Conservation (phyloP, 2,329 filamentous ascomycete species). For the Orbilia oligospora region DNA sequence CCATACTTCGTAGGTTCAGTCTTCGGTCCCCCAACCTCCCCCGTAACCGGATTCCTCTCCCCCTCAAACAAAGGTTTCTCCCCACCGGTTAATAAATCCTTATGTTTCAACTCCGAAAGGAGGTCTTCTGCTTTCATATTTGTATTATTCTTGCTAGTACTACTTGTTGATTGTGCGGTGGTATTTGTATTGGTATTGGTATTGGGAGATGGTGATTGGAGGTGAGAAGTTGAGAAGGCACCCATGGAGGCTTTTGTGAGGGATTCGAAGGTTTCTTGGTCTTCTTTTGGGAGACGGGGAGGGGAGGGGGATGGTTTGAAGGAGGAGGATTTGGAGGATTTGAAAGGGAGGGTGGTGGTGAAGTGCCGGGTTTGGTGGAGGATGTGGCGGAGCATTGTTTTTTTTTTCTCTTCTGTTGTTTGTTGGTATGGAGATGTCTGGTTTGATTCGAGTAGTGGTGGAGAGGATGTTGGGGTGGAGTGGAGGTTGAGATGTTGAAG, state of each 20-base stretch:
- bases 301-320: slow-evolving; percentile 74
- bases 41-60: slow-evolving; percentile 91
- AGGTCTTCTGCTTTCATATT: slow-evolving; percentile 58
- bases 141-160: slow-evolving; percentile 57
- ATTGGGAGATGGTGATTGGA: slow-evolving; percentile 62
- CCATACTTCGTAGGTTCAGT: slow-evolving; percentile 87
- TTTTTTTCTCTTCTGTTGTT: too few relatives aligned
- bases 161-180: too few relatives aligned
- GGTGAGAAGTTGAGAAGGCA: slow-evolving; percentile 78
- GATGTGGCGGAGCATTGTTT: slow-evolving; percentile 11
- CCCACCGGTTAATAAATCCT: slow-evolving; percentile 78
- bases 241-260: slow-evolving; percentile 84
- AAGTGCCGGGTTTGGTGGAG: slow-evolving; percentile 60
- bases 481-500: too few relatives aligned
- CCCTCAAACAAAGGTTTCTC: slow-evolving; percentile 93
- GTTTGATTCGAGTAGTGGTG: too few relatives aligned
- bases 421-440: not conserved
- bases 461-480: too few relatives aligned
- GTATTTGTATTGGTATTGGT: too few relatives aligned
- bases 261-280: slow-evolving; percentile 90
- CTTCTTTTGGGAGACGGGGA: slow-evolving; percentile 86
- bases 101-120: slow-evolving; percentile 73
- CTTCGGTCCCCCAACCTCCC: slow-evolving; percentile 96
- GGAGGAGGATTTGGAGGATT: slow-evolving; percentile 37
- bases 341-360: slow-evolving; percentile 67